These are phyloP conservation scores for Pelargonium cotyledonis DNA, from an alignment of 441 rosid species.

Conservation along the genomic window DNA sequence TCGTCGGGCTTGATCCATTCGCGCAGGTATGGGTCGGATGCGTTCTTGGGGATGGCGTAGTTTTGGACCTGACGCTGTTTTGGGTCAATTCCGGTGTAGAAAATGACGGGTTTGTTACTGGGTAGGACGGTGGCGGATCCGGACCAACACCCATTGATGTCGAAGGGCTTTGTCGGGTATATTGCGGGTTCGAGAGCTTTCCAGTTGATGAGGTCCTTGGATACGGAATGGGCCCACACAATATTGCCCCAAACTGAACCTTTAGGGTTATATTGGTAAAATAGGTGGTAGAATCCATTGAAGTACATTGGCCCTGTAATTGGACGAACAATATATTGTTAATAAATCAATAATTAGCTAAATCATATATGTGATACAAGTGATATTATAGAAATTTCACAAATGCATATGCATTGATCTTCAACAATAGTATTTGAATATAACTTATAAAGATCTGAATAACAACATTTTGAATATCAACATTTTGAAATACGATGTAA, in stretches of 20 bases:
- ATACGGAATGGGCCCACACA: constrained; percentile 90
- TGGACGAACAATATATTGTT: background rate
- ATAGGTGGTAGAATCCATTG: constrained; percentile 72
- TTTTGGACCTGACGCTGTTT: constrained; percentile 47
- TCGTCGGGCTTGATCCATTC: constrained; percentile 73
- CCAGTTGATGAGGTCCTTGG: constrained; percentile 79
- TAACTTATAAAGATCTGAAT: too few species aligned
- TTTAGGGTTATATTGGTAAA: constrained; percentile 84
- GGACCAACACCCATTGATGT: constrained; percentile 76
- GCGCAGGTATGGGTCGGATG: constrained; percentile 68
- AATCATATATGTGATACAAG: too few species aligned
- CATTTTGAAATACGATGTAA: too few species aligned
- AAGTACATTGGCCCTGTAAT: constrained; percentile 65
- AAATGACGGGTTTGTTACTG: constrained; percentile 43
- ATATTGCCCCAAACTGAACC: constrained; percentile 91
- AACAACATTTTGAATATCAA: too few species aligned
- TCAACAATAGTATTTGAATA: too few species aligned
- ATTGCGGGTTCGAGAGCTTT: constrained; percentile 55
- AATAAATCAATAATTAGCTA: background rate
- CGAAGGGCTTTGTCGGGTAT: constrained; percentile 61
- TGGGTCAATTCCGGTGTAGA: constrained; percentile 63
- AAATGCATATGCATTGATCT: too few species aligned
- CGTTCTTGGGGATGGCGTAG: constrained; percentile 56
- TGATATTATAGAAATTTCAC: too few species aligned
- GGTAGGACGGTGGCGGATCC: constrained; percentile 76